Base-by-base conservation (phyloP, 2,329 filamentous ascomycete species). In the Ramularia collo-cygni region DNA sequence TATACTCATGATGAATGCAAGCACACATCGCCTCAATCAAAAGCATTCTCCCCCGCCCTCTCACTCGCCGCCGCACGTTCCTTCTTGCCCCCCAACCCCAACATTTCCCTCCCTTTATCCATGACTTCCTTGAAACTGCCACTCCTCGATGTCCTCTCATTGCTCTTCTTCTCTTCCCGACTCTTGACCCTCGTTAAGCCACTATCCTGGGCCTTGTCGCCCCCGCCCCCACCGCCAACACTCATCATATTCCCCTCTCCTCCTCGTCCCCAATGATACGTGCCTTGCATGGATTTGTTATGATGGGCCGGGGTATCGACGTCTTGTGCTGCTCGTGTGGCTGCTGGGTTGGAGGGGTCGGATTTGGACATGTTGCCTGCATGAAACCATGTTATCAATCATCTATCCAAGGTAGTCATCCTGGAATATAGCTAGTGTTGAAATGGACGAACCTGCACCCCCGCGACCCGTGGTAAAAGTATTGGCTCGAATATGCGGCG, bases 381-480 rank as follows among this genome's bases (percentile, higher is more conserved):
- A 44, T 87, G 87, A 35, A n/a, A n/a, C n/a, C n/a, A n/a, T n/a
- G n/a, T n/a, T n/a, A n/a, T n/a, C n/a, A n/a, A n/a, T n/a, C n/a
- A n/a, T n/a, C n/a, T n/a, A n/a, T n/a, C n/a, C n/a, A n/a, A n/a
- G n/a, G n/a, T n/a, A n/a, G n/a, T n/a, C n/a, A n/a, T n/a, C n/a
- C n/a, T n/a, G n/a, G n/a, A n/a, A n/a, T n/a, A n/a, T n/a, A n/a
- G n/a, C n/a, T n/a, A n/a, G n/a, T n/a, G n/a, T n/a, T n/a, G n/a
- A n/a, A n/a, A n/a, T n/a, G n/a, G n/a, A n/a, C n/a, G n/a, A n/a
- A n/a, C n/a, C n/a, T n/a, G n/a, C n/a, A n/a, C n/a, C 89, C 40
- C 89, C 89, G 37, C 89, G 84, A 41, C 89, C 89, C 3, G 89
- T 95, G 14, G 89, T 95, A 59, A 90, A 88, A 50, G 85, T 72